phyloP scores from a whole-genome alignment of 306 rosid genomes.

The Vigna nakashimae region DNA sequence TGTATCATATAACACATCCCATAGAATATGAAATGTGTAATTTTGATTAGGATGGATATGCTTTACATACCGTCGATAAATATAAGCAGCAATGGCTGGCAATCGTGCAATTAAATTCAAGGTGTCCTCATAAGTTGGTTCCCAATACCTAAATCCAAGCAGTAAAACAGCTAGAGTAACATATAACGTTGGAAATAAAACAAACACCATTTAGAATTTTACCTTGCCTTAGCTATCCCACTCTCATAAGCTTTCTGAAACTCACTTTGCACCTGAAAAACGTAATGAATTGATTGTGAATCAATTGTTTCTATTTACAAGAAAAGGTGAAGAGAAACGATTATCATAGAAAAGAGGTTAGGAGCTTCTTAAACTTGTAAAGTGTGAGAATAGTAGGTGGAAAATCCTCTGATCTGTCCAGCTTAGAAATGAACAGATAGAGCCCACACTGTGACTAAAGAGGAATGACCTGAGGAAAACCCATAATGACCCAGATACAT shows the following conservation, averaged over 20 bases:
- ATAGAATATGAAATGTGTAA: slow-evolving; percentile 15
- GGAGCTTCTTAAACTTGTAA: background rate
- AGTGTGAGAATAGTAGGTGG: background rate
- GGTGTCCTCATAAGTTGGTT: slow-evolving; percentile 95
- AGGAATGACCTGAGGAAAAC: background rate
- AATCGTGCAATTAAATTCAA: slow-evolving; percentile 90
- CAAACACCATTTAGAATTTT: slow-evolving; percentile 34
- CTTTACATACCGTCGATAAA: slow-evolving; percentile 81
- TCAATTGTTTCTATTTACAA: slow-evolving; percentile 25
- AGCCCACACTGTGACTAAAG: background rate
- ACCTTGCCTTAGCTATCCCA: slow-evolving; percentile 85
- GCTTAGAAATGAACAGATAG: background rate
- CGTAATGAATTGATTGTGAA: slow-evolving; percentile 36
- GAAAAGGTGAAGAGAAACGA: background rate
- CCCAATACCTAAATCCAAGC: slow-evolving; percentile 82
- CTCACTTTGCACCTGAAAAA: slow-evolving; percentile 87
- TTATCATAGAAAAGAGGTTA: background rate
- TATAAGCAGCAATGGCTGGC: slow-evolving; percentile 90
- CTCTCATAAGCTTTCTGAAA: slow-evolving; percentile 90
- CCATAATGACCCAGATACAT: background rate
- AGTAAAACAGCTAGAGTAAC: slow-evolving; percentile 40
- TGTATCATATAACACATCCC: background rate
- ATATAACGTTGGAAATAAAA: slow-evolving; percentile 35
- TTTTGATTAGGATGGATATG: slow-evolving; percentile 30
- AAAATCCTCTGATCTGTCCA: too few relatives aligned